A percentile compares a stretch with the other conserved stretches of the same genome.
These are phyloP conservation scores for Calonectria fujianensis DNA, from an alignment of 2,329 filamentous ascomycete species.

Conservation along the genomic window DNA sequence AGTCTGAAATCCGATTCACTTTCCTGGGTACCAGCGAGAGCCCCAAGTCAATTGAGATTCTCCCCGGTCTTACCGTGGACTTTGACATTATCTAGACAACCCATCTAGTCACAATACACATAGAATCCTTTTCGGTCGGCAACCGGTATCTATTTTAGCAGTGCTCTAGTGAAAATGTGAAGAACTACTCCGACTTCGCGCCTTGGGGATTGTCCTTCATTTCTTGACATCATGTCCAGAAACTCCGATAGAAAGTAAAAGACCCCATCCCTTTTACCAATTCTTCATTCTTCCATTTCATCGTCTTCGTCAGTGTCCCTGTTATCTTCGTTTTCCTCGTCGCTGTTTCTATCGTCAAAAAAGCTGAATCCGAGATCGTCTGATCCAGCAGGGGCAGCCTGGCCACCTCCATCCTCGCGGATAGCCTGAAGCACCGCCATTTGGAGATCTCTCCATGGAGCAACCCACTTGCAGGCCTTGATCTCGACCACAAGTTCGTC, in stretches of 20 bases:
- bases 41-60: slow-evolving; percentile 48
- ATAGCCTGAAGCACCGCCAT: not conserved
- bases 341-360: not conserved
- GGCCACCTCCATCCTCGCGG: not conserved
- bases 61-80: slow-evolving; percentile 49
- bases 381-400: not conserved
- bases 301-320: not conserved
- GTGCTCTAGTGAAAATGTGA: not conserved
- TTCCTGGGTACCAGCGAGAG: slow-evolving; percentile 50
- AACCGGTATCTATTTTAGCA: not conserved
- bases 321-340: not conserved
- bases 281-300: not conserved
- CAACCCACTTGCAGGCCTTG: not conserved
- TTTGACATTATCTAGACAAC: slow-evolving; percentile 42
- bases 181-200: not conserved
- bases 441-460: not conserved
- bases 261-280: not conserved
- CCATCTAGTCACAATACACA: not conserved
- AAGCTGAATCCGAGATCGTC: not conserved
- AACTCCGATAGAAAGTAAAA: not conserved
- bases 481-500: not conserved
- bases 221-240: not conserved
- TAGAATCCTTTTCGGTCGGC: not conserved
- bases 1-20: slow-evolving; percentile 47
- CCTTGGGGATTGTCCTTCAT: not conserved